Evolutionary conservation across 2,329 filamentous ascomycete genomes (phyloP).

Genomic region (Aspergillus udagawae): DNA sequence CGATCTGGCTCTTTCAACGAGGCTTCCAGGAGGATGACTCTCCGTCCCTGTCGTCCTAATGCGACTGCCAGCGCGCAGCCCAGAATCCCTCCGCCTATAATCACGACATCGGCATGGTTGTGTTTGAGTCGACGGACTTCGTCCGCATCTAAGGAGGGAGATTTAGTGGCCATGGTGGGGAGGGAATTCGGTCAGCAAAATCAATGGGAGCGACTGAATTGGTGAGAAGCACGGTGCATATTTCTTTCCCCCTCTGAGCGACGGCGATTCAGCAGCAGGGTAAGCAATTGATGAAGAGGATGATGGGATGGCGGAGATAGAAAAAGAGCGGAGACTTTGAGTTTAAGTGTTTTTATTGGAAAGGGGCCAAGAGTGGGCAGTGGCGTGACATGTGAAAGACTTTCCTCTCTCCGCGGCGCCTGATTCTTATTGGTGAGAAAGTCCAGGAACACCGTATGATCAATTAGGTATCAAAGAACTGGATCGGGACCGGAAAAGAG

Average conservation of each 20-base stretch:
- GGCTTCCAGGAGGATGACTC: constrained; percentile 82
- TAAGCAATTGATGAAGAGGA: not conserved
- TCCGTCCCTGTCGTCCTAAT: constrained; percentile 82
- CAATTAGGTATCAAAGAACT: not conserved
- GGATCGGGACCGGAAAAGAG: not conserved
- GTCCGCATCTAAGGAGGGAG: constrained; percentile 15
- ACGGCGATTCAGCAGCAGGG: not conserved
- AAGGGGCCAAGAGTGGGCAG: not conserved
- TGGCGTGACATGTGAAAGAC: constrained; percentile 33
- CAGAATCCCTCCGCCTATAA: constrained; percentile 86
- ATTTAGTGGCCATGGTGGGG: constrained; percentile 24
- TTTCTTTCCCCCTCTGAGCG: constrained; percentile 7
- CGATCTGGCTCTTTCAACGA: constrained; percentile 90
- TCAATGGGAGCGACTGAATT: constrained; percentile 7
- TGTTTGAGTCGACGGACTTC: constrained; percentile 50
- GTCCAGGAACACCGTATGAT: constrained; percentile 9
- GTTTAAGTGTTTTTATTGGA: not conserved
- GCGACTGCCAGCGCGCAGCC: constrained; percentile 83
- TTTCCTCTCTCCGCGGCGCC: constrained; percentile 7
- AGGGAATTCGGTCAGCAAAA: constrained; percentile 10
- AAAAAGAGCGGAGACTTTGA: not conserved
- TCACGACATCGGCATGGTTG: constrained; percentile 74
- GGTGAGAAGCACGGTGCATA: constrained; percentile 18
- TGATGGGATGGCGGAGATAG: not conserved
- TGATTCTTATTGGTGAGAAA: not conserved